A percentile compares a stretch with the other conserved stretches of the same genome.
phyloP scores from a whole-genome alignment of 345 rosid species.

The Laguncularia racemosa region DNA sequence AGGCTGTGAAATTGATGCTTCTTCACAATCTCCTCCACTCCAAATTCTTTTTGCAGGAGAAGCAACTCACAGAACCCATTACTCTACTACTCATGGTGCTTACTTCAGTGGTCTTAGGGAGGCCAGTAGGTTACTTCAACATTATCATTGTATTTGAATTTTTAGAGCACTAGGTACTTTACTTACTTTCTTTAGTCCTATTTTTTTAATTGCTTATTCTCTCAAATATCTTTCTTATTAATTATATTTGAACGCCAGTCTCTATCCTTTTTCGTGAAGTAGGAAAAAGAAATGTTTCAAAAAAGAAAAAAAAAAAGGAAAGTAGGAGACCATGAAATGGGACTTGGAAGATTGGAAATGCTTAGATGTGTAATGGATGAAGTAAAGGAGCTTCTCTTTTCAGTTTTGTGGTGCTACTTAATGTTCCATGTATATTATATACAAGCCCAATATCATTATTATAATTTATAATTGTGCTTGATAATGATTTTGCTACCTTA shows the following conservation, averaged over 20 bases:
- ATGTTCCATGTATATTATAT: background rate
- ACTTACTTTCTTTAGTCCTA: conserved; percentile 18
- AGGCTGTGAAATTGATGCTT: conserved; percentile 5
- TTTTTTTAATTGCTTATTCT: conserved; percentile 2
- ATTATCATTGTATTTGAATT: conserved; percentile 49
- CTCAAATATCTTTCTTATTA: conserved; percentile 2
- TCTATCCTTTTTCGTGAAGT: background rate
- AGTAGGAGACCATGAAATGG: background rate
- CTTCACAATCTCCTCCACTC: conserved; percentile 19
- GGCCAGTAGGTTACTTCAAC: conserved; percentile 92
- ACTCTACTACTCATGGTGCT: conserved; percentile 97
- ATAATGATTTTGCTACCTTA: too few species aligned
- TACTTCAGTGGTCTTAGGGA: conserved; percentile 91
- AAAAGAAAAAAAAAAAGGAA: conserved; percentile 6
- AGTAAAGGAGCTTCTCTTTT: conserved; percentile 38
- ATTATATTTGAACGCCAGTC: conserved; percentile 9
- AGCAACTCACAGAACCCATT: conserved; percentile 92
- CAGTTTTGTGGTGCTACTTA: conserved; percentile 12
- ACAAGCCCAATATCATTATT: too few species aligned
- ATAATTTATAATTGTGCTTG: too few species aligned
- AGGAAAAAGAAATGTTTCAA: conserved; percentile 12
- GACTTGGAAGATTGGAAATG: conserved; percentile 18
- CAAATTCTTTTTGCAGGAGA: conserved; percentile 97
- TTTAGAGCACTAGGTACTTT: conserved; percentile 19
- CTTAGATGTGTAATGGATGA: conserved; percentile 36